These are phyloP conservation scores for Adansonia grandidieri DNA, from an alignment of 441 rosid genomes.

Conservation along the genomic window DNA sequence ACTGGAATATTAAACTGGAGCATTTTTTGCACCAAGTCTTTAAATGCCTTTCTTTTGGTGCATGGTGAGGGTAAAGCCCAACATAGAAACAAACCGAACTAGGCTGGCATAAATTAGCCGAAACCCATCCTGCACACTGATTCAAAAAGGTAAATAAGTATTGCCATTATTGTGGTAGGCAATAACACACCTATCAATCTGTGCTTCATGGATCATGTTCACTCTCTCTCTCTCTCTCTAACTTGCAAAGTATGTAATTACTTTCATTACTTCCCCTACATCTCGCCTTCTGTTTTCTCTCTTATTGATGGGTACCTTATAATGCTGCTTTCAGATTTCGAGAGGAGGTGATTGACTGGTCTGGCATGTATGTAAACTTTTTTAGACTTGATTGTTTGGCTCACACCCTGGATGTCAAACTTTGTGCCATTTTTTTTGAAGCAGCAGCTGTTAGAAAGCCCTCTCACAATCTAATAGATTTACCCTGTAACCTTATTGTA, in stretches of 20 bases:
- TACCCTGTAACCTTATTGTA: too few relatives aligned
- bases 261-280: neutral
- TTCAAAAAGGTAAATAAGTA: neutral
- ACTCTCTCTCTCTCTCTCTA: neutral
- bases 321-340: slow-evolving; percentile 46
- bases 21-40: neutral
- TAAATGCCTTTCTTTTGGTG: neutral
- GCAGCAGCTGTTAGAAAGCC: slow-evolving; percentile 41
- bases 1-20: neutral
- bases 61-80: neutral
- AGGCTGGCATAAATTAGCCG: neutral
- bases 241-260: too few relatives aligned
- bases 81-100: neutral
- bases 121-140: neutral
- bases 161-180: neutral
- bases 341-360: slow-evolving; percentile 45
- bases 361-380: slow-evolving; percentile 27
- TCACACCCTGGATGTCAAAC: slow-evolving; percentile 27
- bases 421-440: slow-evolving; percentile 32
- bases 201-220: neutral
- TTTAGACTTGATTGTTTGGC: slow-evolving; percentile 34
- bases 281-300: neutral
- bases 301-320: slow-evolving; percentile 18
- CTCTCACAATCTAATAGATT: too few relatives aligned
- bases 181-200: neutral